Conservation (phyloP, 225 moss, liverwort and hornwort species). For the Neckera pumila region DNA sequence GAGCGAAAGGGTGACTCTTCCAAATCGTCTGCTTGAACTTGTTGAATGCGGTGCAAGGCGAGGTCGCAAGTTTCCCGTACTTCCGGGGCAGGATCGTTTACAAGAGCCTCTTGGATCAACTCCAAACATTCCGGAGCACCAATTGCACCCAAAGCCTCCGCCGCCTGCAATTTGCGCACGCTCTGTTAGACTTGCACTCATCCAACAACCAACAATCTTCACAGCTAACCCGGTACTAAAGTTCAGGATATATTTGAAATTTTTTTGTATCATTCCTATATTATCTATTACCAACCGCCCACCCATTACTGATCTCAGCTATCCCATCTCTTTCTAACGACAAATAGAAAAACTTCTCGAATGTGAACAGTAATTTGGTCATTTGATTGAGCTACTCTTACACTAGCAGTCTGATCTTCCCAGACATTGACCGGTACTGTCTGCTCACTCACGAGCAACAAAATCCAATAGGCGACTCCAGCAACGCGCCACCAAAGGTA, state of each 20-base stretch:
- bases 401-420: not conserved
- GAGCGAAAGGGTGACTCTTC: slow-evolving; percentile 73
- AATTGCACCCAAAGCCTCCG: slow-evolving; percentile 93
- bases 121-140: slow-evolving; percentile 59
- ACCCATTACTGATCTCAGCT: not conserved
- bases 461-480: not conserved
- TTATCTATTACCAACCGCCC: not conserved
- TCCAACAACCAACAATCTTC: not conserved
- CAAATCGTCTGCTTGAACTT: slow-evolving; percentile 27
- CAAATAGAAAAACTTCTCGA: not conserved
- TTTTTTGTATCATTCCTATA: not conserved
- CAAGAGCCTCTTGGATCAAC: slow-evolving; percentile 41
- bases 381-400: not conserved
- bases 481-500: not conserved
- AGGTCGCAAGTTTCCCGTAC: slow-evolving; percentile 93
- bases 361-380: not conserved
- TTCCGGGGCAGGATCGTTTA: slow-evolving; percentile 74
- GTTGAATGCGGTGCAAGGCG: slow-evolving; percentile 72
- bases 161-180: slow-evolving; percentile 45
- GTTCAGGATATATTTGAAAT: not conserved
- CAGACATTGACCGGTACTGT: not conserved
- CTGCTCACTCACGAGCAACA: not conserved
- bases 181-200: not conserved
- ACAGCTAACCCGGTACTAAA: not conserved
- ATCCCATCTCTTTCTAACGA: not conserved